Base-by-base conservation (phyloP, 305 asterid species). In the Plantago coronopus region DNA sequence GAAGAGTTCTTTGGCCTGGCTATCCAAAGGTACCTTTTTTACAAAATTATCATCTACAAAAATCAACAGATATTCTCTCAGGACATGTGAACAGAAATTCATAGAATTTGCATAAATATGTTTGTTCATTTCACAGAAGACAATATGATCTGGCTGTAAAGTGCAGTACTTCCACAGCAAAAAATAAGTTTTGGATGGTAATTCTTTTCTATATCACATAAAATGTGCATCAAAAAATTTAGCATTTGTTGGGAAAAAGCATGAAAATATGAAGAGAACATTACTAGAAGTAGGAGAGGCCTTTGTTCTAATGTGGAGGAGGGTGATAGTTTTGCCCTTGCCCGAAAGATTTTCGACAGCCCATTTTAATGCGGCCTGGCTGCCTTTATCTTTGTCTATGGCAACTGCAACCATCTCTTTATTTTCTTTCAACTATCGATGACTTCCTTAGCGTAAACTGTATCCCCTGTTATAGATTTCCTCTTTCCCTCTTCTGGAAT, bases 341-440 rank as follows among this genome's bases (percentile, higher is more conserved):
- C 78, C 78, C 59, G 85, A 74, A 67, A 93, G 81, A 82, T 79
- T 58, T 53, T 93, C 97, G 50, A 76, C 81, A 27, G 96, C 97
- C 98, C 98, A 93, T 89, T 89, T 93, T 78, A 93, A 65, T n/a
- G 97, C 97, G 72, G 73, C 69, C 67, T 89, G 97, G 88, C 98
- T 93, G 25, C 83, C 88, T 73, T 93, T 93, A 57, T 89, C 96
- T 62, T 85, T 93, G 70, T 93, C 95, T 1, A 89, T 87, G 57
- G 95, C 97, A 27, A 89, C 91, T 15, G 70, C 90, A 0, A 84
- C 87, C 69, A 54, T 66, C 54, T 77, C 94, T 59, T 71, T 73
- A 54, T 76, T 23, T 11, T 9, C 50, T 7, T 48, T 46, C 54
- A 7, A 1, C 14, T 43, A 2, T 18, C 1, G 3, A 48, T 60